A percentile compares a stretch with the other conserved stretches of the same genome.
phyloP scores from a whole-genome alignment of 1,139 yeast genomes.

The Pichia sp. region DNA sequence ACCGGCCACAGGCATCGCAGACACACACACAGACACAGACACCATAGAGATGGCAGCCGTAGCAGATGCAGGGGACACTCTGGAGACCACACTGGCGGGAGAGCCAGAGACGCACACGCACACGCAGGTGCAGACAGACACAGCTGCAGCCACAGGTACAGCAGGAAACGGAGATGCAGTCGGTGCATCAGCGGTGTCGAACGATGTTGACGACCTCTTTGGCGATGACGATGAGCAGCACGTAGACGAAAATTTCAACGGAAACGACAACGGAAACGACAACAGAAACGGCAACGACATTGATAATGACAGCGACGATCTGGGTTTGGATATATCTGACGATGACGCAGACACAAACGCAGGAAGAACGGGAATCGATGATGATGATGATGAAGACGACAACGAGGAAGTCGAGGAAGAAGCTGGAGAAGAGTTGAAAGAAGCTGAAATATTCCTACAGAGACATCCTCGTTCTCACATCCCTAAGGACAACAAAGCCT shows the following conservation, averaged over 20 bases:
- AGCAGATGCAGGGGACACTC: neutral
- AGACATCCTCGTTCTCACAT: constrained; percentile 58
- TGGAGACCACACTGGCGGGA: neutral
- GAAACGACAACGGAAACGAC: constrained; percentile 9
- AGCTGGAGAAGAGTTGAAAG: constrained; percentile 36
- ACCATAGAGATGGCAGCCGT: neutral
- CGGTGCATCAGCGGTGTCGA: constrained; percentile 1
- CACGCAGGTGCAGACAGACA: neutral
- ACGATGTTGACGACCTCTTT: neutral
- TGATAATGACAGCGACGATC: constrained; percentile 19
- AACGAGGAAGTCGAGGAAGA: constrained; percentile 28
- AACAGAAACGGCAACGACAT: constrained; percentile 15
- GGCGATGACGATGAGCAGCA: constrained; percentile 14
- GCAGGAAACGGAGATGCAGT: constrained; percentile 4
- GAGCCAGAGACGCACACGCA: neutral
- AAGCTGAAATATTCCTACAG: constrained; percentile 58
- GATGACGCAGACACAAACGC: constrained; percentile 3
- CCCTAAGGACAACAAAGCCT: constrained; percentile 36
- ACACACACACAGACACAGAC: neutral
- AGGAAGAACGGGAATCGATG: constrained; percentile 4
- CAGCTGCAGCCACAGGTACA: constrained; percentile 1
- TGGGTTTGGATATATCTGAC: neutral
- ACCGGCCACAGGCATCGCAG: neutral
- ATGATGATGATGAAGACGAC: constrained; percentile 20
- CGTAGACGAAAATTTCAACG: constrained; percentile 9